Conservation (phyloP, 257 asterid species). For the Mitragyna speciosa region DNA sequence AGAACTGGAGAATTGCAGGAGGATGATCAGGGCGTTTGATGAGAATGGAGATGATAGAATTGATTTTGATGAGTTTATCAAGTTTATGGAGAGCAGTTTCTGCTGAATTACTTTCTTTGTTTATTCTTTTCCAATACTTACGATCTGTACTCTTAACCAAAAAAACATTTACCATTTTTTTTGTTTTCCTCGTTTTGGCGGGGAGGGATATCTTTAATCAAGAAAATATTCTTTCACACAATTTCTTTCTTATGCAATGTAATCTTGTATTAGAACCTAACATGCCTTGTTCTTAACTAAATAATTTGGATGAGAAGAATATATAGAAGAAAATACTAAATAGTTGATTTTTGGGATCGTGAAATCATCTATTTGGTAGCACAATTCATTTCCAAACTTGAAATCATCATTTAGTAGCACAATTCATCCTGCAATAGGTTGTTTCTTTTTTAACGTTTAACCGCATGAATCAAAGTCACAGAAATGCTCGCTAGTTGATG, state of each 20-base stretch:
- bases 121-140: background rate
- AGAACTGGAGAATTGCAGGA: constrained; percentile 52
- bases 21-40: constrained; percentile 64
- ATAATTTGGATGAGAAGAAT: background rate
- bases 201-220: background rate
- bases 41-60: constrained; percentile 65
- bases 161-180: background rate
- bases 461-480: no score
- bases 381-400: background rate
- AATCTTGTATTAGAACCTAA: background rate
- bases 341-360: background rate
- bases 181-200: background rate
- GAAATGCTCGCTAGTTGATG: no score
- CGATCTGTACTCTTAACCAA: background rate
- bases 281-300: background rate
- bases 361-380: background rate
- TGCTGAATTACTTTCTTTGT: background rate
- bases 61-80: constrained; percentile 58
- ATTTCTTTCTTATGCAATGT: background rate
- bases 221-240: background rate
- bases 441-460: no score
- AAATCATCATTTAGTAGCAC: no score
- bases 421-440: no score
- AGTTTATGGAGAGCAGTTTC: constrained; percentile 23
- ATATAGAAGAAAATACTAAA: background rate